These are phyloP conservation scores for Micromonas pusilla DNA, from an alignment of 139 green algal species.

Conservation along the genomic window DNA sequence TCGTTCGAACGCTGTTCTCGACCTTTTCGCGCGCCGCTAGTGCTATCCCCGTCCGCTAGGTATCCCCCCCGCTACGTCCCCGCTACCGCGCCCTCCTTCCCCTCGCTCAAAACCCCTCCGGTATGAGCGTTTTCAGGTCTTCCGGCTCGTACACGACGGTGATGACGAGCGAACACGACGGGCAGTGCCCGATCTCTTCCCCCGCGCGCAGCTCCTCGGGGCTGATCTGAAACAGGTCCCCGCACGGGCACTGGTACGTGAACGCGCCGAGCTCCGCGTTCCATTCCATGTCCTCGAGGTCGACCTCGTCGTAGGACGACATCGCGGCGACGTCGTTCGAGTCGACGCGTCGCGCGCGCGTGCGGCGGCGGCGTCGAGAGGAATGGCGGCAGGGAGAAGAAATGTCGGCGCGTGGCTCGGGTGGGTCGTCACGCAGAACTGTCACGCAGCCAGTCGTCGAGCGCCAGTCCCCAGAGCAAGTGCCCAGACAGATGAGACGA, in stretches of 20 bases:
- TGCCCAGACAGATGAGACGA: no score
- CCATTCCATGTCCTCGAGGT: conserved; percentile 97
- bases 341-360: no score
- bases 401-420: no score
- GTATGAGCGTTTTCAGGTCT: neutral
- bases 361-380: no score
- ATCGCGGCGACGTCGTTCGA: no score
- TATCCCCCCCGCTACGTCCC: neutral
- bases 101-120: neutral
- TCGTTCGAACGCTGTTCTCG: no score
- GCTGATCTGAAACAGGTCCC: conserved; percentile 92
- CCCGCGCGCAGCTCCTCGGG: conserved; percentile 66
- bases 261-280: conserved; percentile 74
- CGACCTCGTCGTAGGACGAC: conserved; percentile 80
- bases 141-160: conserved; percentile 84
- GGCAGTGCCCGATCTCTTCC: conserved; percentile 91
- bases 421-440: no score
- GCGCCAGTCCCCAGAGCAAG: no score
- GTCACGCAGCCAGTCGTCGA: no score
- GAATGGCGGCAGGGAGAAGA: no score
- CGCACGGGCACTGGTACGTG: conserved; percentile 81
- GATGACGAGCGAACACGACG: conserved; percentile 87
- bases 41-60: neutral
- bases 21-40: no score
- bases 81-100: neutral